Evolutionary conservation across 495 filamentous ascomycete genomes (phyloP), one percentile per base, ranked within the genome.

Genomic region (Xylaria scruposa): DNA sequence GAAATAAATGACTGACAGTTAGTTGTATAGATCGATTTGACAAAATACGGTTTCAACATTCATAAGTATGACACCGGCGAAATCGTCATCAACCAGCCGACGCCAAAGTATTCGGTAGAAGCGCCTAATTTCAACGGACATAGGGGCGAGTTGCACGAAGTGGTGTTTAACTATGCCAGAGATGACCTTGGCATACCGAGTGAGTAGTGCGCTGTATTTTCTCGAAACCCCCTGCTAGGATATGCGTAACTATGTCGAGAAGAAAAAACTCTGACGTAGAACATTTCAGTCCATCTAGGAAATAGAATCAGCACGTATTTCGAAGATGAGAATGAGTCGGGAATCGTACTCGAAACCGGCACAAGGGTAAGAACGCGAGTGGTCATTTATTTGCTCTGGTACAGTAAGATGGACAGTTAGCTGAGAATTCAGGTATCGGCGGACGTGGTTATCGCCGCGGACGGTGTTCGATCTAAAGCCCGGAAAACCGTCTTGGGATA

Each of bases 61-160:
- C 87, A 88, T 76, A 90, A 90, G 71, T 89, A 85, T 74, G 84
- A 85, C 71, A 89, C 87, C 0, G 89, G 89, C 42, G 88, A 90
- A 77, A 81, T 91, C 10, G 82, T 90, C 44, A 83, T 87, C 71
- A 87, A 89, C 71, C 88, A 90, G 67, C 80, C 73, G 47, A 78
- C 82, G 2, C 84, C 84, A 12, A 72, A 80, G 4, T 79, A 80
- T 26, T 73, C 85, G 49, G 79, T 79, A 4, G 84, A 85, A n/a
- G 83, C 86, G 15, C 88, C 89, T 0, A 84, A 86, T 3, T 87
- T 90, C 73, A 90, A 90, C 71, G 89, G 89, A 0, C 89, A 90
- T 71, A 80, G 88, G 44, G 65, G 88, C 24, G 88, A 89, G 74
- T 75, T 91, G 71, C 88, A 90, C 49, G 82, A 86, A 59, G 80